Conservation (phyloP, 345 rosid genomes). For the Iberis pinnata region DNA sequence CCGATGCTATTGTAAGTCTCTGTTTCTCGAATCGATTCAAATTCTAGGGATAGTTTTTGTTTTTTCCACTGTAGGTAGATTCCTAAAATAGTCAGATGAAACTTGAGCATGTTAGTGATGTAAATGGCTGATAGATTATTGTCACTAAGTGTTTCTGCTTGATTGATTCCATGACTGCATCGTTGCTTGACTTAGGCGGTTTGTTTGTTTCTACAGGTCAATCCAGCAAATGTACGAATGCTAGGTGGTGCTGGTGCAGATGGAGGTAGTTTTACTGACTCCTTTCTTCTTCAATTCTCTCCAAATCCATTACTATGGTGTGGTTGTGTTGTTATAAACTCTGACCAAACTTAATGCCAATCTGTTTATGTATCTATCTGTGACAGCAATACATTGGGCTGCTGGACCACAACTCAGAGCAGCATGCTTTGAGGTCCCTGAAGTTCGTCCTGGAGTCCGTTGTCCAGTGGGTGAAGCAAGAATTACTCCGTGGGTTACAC, state of each 20-base stretch:
- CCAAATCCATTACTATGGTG: not conserved
- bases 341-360: not conserved
- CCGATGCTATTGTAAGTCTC: conserved; percentile 69
- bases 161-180: not conserved
- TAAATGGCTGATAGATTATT: not conserved
- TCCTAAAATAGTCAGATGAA: not conserved
- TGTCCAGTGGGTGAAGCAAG: conserved; percentile 88
- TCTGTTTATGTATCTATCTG: not conserved
- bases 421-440: conserved; percentile 63
- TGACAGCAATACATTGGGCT: conserved; percentile 67
- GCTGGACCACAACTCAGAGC: conserved; percentile 68
- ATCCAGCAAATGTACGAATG: conserved; percentile 83
- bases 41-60: not conserved
- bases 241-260: conserved; percentile 95
- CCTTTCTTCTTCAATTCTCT: not conserved
- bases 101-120: not conserved
- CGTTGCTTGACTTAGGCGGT: not conserved
- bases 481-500: conserved; percentile 51
- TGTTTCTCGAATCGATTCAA: conserved; percentile 1
- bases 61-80: not conserved
- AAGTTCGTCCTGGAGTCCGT: conserved; percentile 57
- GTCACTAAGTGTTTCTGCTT: not conserved
- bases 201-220: conserved; percentile 38
- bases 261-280: conserved; percentile 47
- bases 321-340: not conserved